A percentile compares a stretch with the other conserved stretches of the same genome.
These are phyloP conservation scores for Multifurca ochricompacta DNA, from an alignment of 768 basidiomycete species.

Conservation along the genomic window DNA sequence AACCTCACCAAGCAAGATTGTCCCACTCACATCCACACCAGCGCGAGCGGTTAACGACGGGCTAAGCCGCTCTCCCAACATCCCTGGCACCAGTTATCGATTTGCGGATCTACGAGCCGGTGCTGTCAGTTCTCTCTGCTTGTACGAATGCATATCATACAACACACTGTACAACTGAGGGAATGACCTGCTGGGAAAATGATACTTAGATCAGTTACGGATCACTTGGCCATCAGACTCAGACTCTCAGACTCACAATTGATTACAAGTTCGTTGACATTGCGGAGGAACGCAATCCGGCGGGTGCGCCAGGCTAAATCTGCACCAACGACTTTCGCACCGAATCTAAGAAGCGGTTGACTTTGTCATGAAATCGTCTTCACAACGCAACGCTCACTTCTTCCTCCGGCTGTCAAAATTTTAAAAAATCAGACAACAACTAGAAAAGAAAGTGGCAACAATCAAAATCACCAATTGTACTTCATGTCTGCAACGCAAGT, in stretches of 20 bases:
- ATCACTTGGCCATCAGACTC: constrained; percentile 16
- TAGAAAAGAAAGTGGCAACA: neutral
- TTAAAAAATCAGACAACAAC: neutral
- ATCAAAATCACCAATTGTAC: constrained; percentile 11
- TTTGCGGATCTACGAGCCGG: constrained; percentile 28
- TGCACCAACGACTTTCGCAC: constrained; percentile 18
- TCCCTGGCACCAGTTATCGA: constrained; percentile 30
- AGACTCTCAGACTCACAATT: constrained; percentile 13
- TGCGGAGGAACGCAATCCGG: constrained; percentile 10
- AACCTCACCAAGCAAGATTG: neutral
- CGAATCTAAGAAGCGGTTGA: constrained; percentile 9
- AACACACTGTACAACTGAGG: constrained; percentile 57
- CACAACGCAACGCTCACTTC: constrained; percentile 8
- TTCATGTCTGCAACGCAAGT: constrained; percentile 18
- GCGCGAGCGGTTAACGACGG: constrained; percentile 8
- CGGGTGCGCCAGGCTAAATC: constrained; percentile 12
- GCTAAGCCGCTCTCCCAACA: constrained; percentile 23
- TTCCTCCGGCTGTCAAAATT: constrained; percentile 14
- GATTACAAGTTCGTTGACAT: constrained; percentile 23
- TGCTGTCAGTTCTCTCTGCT: constrained; percentile 15
- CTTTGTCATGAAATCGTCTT: neutral
- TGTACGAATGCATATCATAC: constrained; percentile 9
- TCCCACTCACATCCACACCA: neutral
- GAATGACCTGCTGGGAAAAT: constrained; percentile 49
- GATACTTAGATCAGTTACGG: constrained; percentile 12